phyloP scores from a whole-genome alignment of 495 filamentous ascomycete species.

The Annulohypoxylon bovei region DNA sequence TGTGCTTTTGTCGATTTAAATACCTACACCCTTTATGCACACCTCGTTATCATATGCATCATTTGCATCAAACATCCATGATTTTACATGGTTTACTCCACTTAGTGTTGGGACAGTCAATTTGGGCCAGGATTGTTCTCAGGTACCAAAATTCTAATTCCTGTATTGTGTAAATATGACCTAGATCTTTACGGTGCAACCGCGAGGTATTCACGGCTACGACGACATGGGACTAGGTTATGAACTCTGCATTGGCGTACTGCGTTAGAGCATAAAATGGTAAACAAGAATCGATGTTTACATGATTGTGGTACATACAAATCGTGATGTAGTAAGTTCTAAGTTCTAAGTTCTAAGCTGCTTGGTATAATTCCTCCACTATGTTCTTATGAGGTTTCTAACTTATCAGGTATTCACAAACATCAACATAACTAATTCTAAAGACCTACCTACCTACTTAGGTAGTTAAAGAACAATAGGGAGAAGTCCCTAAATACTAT shows the following conservation, averaged over 20 bases:
- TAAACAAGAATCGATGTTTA: constrained; percentile 13
- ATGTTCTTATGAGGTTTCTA: neutral
- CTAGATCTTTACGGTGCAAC: constrained; percentile 23
- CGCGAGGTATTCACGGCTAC: constrained; percentile 23
- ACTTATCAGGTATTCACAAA: too few species aligned
- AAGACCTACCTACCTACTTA: too few species aligned
- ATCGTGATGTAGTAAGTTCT: neutral
- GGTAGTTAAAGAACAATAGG: neutral
- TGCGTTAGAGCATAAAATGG: constrained; percentile 17
- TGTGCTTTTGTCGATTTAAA: constrained; percentile 22
- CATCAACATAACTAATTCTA: too few species aligned
- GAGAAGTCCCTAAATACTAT: neutral
- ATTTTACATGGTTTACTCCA: constrained; percentile 30
- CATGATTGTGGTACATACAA: neutral
- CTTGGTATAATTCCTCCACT: too few species aligned
- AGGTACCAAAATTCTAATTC: constrained; percentile 25
- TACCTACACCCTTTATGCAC: constrained; percentile 6
- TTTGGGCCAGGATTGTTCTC: constrained; percentile 11
- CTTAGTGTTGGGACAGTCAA: constrained; percentile 24
- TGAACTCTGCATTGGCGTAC: constrained; percentile 14
- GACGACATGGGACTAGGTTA: constrained; percentile 18
- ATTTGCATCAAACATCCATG: constrained; percentile 29
- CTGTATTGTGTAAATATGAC: constrained; percentile 40
- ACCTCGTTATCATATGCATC: constrained; percentile 11
- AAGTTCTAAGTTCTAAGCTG: too few species aligned